phyloP scores from a whole-genome alignment of 441 rosid species.

The Populus hybrid region DNA sequence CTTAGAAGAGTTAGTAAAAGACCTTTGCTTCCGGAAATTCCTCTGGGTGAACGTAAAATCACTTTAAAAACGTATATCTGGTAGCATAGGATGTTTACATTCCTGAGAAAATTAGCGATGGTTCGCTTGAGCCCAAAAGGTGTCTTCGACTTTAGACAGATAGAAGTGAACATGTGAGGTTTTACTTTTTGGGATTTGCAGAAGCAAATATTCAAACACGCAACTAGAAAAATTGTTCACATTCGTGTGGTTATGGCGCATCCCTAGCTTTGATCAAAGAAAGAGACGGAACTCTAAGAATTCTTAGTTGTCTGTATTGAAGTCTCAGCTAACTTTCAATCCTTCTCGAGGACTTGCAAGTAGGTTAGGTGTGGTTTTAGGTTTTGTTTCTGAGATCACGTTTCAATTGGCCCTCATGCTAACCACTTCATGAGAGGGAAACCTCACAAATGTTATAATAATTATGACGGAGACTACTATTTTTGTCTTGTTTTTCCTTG shows the following conservation, averaged over 20 bases:
- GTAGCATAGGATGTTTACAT: too few relatives aligned
- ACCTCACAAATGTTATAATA: background rate
- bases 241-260: background rate
- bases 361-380: background rate
- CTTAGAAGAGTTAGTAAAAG: background rate
- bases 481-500: background rate
- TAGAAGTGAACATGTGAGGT: too few relatives aligned
- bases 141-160: too few relatives aligned
- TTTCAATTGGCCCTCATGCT: background rate
- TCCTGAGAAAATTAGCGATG: background rate
- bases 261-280: background rate
- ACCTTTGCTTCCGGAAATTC: too few relatives aligned
- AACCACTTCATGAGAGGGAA: background rate
- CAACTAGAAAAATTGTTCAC: background rate
- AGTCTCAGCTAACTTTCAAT: conserved; percentile 5
- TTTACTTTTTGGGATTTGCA: background rate
- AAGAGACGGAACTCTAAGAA: background rate
- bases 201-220: background rate
- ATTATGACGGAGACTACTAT: too few relatives aligned
- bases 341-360: background rate
- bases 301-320: too few relatives aligned
- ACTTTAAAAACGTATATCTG: background rate
- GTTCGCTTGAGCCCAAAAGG: background rate
- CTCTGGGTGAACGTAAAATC: background rate
- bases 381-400: background rate